These are phyloP conservation scores for Daedaleopsis nitida DNA, from an alignment of 768 basidiomycete genomes.

Conservation along the genomic window DNA sequence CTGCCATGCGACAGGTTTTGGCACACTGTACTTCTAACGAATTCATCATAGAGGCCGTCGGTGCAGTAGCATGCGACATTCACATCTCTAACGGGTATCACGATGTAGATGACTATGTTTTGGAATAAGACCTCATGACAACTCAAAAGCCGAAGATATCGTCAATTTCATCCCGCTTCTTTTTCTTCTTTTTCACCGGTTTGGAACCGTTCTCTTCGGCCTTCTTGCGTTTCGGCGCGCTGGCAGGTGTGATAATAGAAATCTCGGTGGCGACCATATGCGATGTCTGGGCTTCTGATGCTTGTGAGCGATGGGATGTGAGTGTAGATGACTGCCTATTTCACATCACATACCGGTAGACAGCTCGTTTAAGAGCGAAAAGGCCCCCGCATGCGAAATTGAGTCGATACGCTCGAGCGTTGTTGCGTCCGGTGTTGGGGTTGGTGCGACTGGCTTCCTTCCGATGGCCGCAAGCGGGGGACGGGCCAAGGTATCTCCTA, in stretches of 20 bases:
- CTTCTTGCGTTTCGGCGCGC: conserved; percentile 19
- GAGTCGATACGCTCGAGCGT: not conserved
- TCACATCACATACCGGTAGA: not conserved
- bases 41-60: too few species aligned
- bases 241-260: not conserved
- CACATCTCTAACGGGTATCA: too few species aligned
- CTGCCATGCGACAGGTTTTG: too few species aligned
- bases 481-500: conserved; percentile 16
- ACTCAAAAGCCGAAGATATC: conserved; percentile 57
- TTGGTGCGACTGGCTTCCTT: not conserved
- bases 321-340: not conserved
- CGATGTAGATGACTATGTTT: too few species aligned
- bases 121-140: too few species aligned
- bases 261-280: not conserved
- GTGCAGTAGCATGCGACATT: too few species aligned
- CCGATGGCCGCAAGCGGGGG: not conserved
- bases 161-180: conserved; percentile 61
- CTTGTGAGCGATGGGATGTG: not conserved
- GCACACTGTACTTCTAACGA: too few species aligned
- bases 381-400: not conserved
- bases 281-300: conserved; percentile 3
- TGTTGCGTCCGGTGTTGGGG: conserved; percentile 7
- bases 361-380: conserved; percentile 10
- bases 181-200: conserved; percentile 39
- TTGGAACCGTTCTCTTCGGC: conserved; percentile 24